Evolutionary conservation across 2,329 filamentous ascomycete species (phyloP), one percentile per base, ranked within the genome.

Genomic region (Coniochaeta ligniaria): DNA sequence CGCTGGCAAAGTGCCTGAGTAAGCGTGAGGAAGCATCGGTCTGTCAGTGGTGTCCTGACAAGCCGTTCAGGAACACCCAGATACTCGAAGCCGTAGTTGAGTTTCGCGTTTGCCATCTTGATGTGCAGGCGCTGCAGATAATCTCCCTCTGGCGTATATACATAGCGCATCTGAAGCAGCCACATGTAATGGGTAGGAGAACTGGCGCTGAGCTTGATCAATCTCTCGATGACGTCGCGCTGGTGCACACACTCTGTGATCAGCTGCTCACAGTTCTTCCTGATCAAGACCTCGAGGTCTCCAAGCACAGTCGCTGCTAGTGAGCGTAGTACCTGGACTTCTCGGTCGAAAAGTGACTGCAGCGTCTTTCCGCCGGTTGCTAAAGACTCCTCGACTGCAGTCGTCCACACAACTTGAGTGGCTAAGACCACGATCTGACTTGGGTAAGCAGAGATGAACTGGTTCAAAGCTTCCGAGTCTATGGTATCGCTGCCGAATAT

Each of bases 211-310:
- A 85, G 80, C 54, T 88, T 83, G 56, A 93, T 83, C 28, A 99
- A 85, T 74, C 91, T 96, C 70, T 94, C 89, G 65, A 98, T 95
- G 20, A 89, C 85, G 73, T 99, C 95, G 63, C 95, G 90, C 74
- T 99, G 96, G 72, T 99, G 95, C 16, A 99, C 95, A 71, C 95
- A 98, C 73, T 99, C 96, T 0, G 96, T 99, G 71, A 99, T 99
- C 66, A 99, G 84, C 75, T 97, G 94, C 74, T 99, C 95, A 75
- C 94, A 99, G 79, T 96, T 97, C 82, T 96, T 96, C 64, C 95
- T 85, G 70, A 90, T 86, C 57, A 97, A 90, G 7, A 91, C 80
- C 66, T 93, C 90, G 24, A 99, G 83, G 69, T 99, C 93, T 43
- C 91, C 91, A 17, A 99, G 81, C 14, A 99, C 95, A 2, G 92